Base-by-base conservation (phyloP, 257 asterid species). In the Leptodermis oblonga region DNA sequence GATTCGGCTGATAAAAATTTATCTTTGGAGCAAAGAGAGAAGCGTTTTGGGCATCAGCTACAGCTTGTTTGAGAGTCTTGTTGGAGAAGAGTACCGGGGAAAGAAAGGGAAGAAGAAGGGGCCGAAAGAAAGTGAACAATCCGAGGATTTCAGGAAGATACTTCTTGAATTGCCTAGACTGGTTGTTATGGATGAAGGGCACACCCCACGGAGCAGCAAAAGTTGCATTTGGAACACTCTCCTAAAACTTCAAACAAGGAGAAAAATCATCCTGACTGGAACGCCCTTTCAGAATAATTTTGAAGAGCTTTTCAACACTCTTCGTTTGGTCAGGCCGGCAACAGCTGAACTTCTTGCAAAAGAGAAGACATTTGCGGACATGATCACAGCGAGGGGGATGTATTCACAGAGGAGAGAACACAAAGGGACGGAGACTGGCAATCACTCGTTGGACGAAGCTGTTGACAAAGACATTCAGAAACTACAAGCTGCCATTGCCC, bases 261-360 rank as follows among this genome's bases (percentile, higher is more conserved):
- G 79, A 64, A 78, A 85, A 39, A 79, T 88, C 42, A 82, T 88
- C 64, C 90, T 88, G 20, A 84, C 96, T 15, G 96, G 90, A 62
- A 88, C 92, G 53, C 96, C 90, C 10, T 88, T 88, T 73, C 92
- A 86, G 37, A 88, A 88, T 70, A 86, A 83, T 12, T 86, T 88
- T 41, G 30, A 22, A 0, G 92, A 88, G 66, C 89, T 88, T 39
- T 81, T 80, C 82, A 86, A 86, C 80, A 80, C 81, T 0, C 20
- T 86, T 61, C 82, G 67, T 23, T 14, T 83, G 20, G 92, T 84
- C 4, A 77, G 92, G 62, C 92, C 92, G n/a, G 74, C 74, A 17
- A 31, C 79, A 51, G 92, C 87, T 9, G 72, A 77, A 26, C 43
- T 13, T 39, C 78, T 86, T 41, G 74, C 64, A 0, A 65, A 70